A percentile compares a stretch with the other conserved stretches of the same genome.
Conservation (phyloP, 1,139 yeast genomes). For the Candida sp. region DNA sequence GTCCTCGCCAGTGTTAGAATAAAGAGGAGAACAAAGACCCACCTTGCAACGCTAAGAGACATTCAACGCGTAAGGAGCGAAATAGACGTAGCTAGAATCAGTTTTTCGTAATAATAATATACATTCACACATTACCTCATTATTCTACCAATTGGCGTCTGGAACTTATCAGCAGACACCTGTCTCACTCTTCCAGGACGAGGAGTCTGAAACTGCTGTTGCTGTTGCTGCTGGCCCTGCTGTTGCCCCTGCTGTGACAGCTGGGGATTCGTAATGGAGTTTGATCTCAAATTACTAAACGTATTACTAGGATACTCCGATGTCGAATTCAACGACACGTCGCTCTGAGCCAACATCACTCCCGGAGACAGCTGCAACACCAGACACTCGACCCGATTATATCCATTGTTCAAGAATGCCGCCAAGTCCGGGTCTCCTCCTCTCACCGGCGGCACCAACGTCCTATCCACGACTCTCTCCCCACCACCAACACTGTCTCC, state of each 20-base stretch:
- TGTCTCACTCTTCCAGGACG: constrained; percentile 42
- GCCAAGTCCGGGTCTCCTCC: constrained; percentile 17
- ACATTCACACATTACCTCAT: constrained; percentile 24
- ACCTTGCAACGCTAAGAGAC: neutral
- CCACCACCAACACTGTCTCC: constrained; percentile 17
- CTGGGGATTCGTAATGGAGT: constrained; percentile 18
- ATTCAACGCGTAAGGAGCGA: constrained; percentile 3
- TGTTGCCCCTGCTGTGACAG: constrained; percentile 1
- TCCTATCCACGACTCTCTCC: constrained; percentile 28
- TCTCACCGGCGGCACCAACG: constrained; percentile 31
- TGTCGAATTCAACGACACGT: constrained; percentile 19
- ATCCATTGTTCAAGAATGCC: constrained; percentile 8
- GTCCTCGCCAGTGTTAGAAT: constrained; percentile 63
- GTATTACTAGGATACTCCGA: constrained; percentile 35
- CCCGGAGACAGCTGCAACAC: constrained; percentile 2
- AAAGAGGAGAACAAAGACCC: constrained; percentile 36
- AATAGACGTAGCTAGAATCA: constrained; percentile 8
- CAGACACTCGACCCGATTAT: constrained; percentile 1
- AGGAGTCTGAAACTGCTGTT: constrained; percentile 38
- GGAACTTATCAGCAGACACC: constrained; percentile 44
- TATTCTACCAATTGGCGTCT: constrained; percentile 46
- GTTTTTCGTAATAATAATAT: neutral
- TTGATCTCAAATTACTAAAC: constrained; percentile 24
- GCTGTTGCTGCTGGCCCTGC: constrained; percentile 12
- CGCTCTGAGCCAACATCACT: constrained; percentile 8